A percentile compares a stretch with the other conserved stretches of the same genome.
Conservation (phyloP, 768 basidiomycete species). For the Hericium coralloides region DNA sequence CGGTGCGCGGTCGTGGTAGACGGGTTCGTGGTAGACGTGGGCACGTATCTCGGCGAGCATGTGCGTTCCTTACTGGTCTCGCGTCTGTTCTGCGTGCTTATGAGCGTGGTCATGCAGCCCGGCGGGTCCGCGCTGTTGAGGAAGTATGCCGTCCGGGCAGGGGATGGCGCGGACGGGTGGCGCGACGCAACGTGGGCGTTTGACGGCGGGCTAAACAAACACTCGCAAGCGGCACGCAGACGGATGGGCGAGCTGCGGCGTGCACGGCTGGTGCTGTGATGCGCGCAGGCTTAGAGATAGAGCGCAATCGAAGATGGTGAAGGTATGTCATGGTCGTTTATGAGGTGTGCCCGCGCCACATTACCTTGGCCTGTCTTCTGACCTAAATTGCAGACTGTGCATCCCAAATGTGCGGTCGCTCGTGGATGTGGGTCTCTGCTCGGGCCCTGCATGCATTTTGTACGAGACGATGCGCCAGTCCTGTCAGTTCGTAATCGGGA, state of each 20-base stretch:
- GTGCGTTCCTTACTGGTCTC: constrained; percentile 32
- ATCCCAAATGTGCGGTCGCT: too few species aligned
- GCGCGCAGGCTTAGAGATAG: too few species aligned
- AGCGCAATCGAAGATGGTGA: too few species aligned
- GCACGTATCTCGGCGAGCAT: constrained; percentile 55
- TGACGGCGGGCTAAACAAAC: constrained; percentile 64
- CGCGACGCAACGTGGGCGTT: constrained; percentile 56
- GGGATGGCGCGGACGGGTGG: constrained; percentile 13
- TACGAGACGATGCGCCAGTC: too few species aligned
- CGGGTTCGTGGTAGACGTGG: constrained; percentile 53
- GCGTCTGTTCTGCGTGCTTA: neutral
- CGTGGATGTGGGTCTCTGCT: too few species aligned
- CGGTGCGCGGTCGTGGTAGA: constrained; percentile 48
- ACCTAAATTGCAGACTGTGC: too few species aligned
- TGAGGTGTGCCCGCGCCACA: too few species aligned
- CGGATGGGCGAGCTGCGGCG: constrained; percentile 40
- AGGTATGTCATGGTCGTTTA: too few species aligned
- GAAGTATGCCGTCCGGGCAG: constrained; percentile 33
- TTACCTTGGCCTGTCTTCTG: too few species aligned
- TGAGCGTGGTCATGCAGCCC: constrained; percentile 32
- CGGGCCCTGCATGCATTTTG: too few species aligned
- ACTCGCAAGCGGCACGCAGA: constrained; percentile 47
- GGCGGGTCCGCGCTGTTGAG: constrained; percentile 50
- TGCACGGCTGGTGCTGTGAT: constrained; percentile 27
- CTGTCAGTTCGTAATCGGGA: too few species aligned